Conservation (phyloP, 306 rosid species). For the Bauhinia variegata region DNA sequence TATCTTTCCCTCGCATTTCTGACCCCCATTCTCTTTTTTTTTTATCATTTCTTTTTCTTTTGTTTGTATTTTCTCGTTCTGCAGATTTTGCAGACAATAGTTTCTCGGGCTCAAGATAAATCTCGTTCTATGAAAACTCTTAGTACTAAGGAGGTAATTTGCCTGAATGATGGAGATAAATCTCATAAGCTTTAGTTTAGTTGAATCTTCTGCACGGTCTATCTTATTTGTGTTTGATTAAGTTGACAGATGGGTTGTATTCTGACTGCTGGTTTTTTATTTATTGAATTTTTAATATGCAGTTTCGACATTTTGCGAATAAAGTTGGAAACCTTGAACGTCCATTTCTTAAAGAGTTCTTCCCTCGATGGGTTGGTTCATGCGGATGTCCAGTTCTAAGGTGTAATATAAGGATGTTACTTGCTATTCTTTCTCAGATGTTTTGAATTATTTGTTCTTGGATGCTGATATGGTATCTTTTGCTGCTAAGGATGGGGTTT, state of each 20-base stretch:
- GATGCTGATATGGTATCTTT: constrained; percentile 40
- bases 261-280: constrained; percentile 21
- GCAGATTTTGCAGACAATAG: constrained; percentile 92
- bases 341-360: constrained; percentile 95
- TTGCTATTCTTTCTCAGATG: constrained; percentile 25
- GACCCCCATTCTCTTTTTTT: constrained; percentile 17
- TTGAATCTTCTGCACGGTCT: background rate
- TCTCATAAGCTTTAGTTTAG: background rate
- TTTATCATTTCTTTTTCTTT: constrained; percentile 25
- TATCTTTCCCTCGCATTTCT: background rate
- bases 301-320: constrained; percentile 98
- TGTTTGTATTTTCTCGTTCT: background rate
- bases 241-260: background rate
- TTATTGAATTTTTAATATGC: constrained; percentile 36
- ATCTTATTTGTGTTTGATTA: background rate
- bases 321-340: constrained; percentile 98
- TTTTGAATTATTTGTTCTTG: constrained; percentile 29
- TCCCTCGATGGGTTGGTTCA: constrained; percentile 94
- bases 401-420: constrained; percentile 45
- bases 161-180: background rate
- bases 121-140: constrained; percentile 69
- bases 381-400: constrained; percentile 94
- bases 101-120: constrained; percentile 83
- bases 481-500: constrained; percentile 79
- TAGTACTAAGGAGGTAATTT: constrained; percentile 90